phyloP scores from a whole-genome alignment of 116 monocot genomes.

The Dioscorea cayenensis region DNA sequence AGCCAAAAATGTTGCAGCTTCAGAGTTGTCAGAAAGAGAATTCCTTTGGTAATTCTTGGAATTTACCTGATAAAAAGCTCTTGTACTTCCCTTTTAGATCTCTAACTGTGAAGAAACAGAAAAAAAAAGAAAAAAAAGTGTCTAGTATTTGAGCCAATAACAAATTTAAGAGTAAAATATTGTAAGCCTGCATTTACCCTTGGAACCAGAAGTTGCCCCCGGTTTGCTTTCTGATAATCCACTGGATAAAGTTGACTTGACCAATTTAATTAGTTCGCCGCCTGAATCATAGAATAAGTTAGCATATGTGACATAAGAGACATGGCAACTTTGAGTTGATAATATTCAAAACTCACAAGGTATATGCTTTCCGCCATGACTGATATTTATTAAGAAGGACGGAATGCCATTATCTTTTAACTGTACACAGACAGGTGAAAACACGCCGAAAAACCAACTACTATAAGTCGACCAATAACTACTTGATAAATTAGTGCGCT shows the following conservation, averaged over 20 bases:
- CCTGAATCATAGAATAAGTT: constrained; percentile 21
- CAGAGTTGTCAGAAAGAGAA: constrained; percentile 48
- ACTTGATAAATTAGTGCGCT: neutral
- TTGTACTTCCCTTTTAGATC: constrained; percentile 74
- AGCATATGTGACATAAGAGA: neutral
- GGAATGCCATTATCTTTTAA: constrained; percentile 52
- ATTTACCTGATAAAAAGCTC: constrained; percentile 56
- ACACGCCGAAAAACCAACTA: neutral
- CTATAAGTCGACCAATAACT: neutral
- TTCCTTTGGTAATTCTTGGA: constrained; percentile 54
- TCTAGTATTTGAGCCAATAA: neutral
- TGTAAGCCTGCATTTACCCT: constrained; percentile 30
- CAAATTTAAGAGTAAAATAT: neutral
- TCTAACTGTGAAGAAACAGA: constrained; percentile 31
- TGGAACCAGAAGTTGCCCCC: constrained; percentile 23
- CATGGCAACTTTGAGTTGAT: neutral
- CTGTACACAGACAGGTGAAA: constrained; percentile 25
- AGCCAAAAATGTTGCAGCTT: neutral
- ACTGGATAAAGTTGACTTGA: constrained; percentile 30
- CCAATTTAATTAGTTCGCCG: constrained; percentile 31
- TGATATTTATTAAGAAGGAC: constrained; percentile 67
- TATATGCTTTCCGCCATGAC: constrained; percentile 42
- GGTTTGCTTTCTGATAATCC: constrained; percentile 28
- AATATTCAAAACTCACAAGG: constrained; percentile 31
- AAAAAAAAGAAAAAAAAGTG: no score